These are phyloP conservation scores for Dendrobium nobile DNA, from an alignment of 106 monocot species.

Conservation along the genomic window DNA sequence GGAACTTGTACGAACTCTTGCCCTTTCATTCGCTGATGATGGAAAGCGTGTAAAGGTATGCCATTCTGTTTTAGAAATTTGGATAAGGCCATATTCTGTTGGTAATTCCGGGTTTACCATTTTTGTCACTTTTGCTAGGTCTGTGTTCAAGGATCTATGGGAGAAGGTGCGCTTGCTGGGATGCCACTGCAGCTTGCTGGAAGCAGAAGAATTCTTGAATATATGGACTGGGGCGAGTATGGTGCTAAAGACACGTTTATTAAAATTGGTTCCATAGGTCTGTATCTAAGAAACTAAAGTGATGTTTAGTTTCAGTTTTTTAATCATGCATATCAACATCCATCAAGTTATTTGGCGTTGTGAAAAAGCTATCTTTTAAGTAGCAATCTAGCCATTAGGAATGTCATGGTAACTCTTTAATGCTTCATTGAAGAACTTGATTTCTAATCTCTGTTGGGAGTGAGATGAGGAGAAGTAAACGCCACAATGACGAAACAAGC, in stretches of 20 bases:
- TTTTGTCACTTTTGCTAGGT: slow-evolving; percentile 38
- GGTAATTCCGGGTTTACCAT: not conserved
- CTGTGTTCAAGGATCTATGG: slow-evolving; percentile 98
- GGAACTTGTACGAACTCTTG: slow-evolving; percentile 88
- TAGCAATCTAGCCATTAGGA: not conserved
- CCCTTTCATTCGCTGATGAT: slow-evolving; percentile 98
- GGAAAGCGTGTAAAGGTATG: slow-evolving; percentile 84
- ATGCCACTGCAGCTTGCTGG: slow-evolving; percentile 99
- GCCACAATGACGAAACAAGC: no score
- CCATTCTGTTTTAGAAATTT: not conserved
- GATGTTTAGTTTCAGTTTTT: slow-evolving; percentile 1
- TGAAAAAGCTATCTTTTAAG: not conserved
- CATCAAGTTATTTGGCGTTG: not conserved
- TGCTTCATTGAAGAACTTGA: not conserved
- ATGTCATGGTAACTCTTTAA: not conserved
- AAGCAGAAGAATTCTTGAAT: slow-evolving; percentile 77
- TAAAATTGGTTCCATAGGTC: slow-evolving; percentile 85
- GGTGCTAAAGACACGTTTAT: slow-evolving; percentile 79
- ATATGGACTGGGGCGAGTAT: slow-evolving; percentile 95
- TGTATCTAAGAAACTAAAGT: slow-evolving; percentile 3
- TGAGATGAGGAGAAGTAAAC: no score
- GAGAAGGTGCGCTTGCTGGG: slow-evolving; percentile 90
- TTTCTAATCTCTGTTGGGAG: no score
- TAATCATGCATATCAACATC: not conserved
- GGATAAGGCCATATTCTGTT: not conserved